Evolutionary conservation across 371 early-diverging fungal genomes (phyloP), one percentile per base, ranked within the genome.

Genomic region (Rozella allomycis): DNA sequence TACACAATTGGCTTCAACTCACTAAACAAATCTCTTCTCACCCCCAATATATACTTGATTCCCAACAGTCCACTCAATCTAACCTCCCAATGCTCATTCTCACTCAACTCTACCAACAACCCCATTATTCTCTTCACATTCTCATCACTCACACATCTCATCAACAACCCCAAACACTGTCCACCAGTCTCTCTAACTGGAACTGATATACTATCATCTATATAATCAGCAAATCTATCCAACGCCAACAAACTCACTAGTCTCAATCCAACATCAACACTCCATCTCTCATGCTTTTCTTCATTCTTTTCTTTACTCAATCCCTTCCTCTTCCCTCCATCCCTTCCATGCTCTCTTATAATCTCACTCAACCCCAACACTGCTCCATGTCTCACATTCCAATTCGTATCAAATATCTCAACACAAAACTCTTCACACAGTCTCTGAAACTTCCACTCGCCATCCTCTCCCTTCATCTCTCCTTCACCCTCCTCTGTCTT

Each of bases 381-480:
- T 1, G 96, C 91, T 20, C 96, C 96, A 42, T 94, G 96, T 4
- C 96, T 67, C 13, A 81, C 64, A 41, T 85, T 84, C 96, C 96
- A 94, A n/a, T 52, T 35, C 1, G 84, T 73, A 35, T 49, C 44
- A 17, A 17, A 17, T 25, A 94, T 57, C 50, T 88, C 85, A 42
- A 83, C 58, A 40, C 72, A 77, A 10, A 94, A 60, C 33, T 81
- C 67, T 33, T 86, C 87, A 39, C 79, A 82, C 0, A 88, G 55
- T 30, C 74, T 71, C 37, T 78, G 80, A 43, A 94, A 88, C 10
- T 86, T 78, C 91, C 91, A 91, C 40, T 78, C 77, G 20, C 53
- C 56, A 3, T 46, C 45, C 1, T 16, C 17, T 27, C 9, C 41
- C 46, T n/a, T 41, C 41, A 19, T 42, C 34, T 6, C 17, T 16